Conservation (phyloP, 140 eudicot genomes). For the Anethum foeniculum region DNA sequence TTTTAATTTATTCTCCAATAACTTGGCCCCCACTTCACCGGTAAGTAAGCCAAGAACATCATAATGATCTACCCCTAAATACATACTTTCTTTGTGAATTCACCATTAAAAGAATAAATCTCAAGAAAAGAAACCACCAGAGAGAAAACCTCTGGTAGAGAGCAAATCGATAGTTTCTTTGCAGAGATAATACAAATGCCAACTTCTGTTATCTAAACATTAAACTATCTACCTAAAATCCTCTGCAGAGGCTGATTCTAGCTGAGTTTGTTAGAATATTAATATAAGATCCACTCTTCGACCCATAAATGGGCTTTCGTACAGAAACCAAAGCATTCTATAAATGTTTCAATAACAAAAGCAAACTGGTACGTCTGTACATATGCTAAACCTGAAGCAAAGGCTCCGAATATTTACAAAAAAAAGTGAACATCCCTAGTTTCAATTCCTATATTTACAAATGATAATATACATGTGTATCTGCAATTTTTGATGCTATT, state of each 20-base stretch:
- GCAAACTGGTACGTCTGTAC: not conserved
- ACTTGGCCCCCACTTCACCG: constrained; percentile 67
- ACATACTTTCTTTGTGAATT: constrained; percentile 22
- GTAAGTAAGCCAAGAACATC: constrained; percentile 56
- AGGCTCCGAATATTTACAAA: not conserved
- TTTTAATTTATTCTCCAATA: constrained; percentile 48
- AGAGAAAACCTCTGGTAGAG: too few species aligned
- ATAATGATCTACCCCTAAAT: constrained; percentile 64
- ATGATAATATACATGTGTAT: not conserved
- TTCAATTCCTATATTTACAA: not conserved
- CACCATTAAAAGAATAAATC: too few species aligned
- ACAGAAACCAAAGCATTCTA: too few species aligned
- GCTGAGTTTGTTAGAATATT: too few species aligned
- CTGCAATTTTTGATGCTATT: not conserved
- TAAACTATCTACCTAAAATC: too few species aligned
- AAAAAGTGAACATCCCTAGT: not conserved
- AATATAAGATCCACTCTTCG: too few species aligned
- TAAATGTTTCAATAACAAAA: not conserved
- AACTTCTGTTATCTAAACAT: too few species aligned
- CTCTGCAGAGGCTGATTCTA: too few species aligned
- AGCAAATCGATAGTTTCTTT: too few species aligned
- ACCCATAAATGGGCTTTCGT: too few species aligned
- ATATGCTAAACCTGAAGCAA: not conserved
- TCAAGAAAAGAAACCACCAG: too few species aligned
- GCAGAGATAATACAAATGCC: too few species aligned